These are phyloP conservation scores for Aspergillus steynii DNA, from an alignment of 495 filamentous ascomycete species.

Conservation along the genomic window DNA sequence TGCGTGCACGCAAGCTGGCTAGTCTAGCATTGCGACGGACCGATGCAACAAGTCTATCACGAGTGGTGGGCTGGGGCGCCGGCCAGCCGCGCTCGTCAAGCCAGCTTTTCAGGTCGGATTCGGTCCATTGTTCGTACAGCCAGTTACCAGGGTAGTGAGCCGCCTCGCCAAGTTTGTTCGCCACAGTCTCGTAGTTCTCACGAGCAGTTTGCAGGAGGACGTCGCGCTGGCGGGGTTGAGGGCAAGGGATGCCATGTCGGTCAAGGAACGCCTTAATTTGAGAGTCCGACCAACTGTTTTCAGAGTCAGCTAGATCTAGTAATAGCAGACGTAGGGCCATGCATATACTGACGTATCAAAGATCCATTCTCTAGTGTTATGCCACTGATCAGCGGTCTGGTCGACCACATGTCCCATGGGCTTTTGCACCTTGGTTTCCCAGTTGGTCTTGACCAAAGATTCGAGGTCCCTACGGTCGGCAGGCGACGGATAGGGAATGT, in stretches of 20 bases:
- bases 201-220: conserved; percentile 74
- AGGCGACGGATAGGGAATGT: conserved; percentile 80
- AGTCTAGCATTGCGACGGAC: conserved; percentile 90
- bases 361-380: conserved; percentile 83
- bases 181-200: conserved; percentile 75
- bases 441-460: conserved; percentile 83
- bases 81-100: conserved; percentile 87
- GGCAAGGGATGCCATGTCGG: conserved; percentile 76
- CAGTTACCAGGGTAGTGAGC: conserved; percentile 90
- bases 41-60: conserved; percentile 83
- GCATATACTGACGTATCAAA: conserved; percentile 75
- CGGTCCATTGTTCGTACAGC: conserved; percentile 86
- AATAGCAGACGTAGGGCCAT: not conserved
- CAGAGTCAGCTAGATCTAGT: conserved; percentile 18
- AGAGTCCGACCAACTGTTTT: conserved; percentile 72
- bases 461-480: conserved; percentile 87
- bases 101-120: conserved; percentile 77
- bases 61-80: conserved; percentile 79
- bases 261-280: conserved; percentile 93
- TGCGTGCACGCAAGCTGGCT: conserved; percentile 64
- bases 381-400: conserved; percentile 65
- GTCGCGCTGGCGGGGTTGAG: conserved; percentile 82
- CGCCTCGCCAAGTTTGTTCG: conserved; percentile 82
- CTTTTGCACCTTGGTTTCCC: conserved; percentile 69
- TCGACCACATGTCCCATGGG: conserved; percentile 76